Evolutionary conservation across 2,329 filamentous ascomycete genomes (phyloP).

Genomic region (Ceratocystis alfenasii): DNA sequence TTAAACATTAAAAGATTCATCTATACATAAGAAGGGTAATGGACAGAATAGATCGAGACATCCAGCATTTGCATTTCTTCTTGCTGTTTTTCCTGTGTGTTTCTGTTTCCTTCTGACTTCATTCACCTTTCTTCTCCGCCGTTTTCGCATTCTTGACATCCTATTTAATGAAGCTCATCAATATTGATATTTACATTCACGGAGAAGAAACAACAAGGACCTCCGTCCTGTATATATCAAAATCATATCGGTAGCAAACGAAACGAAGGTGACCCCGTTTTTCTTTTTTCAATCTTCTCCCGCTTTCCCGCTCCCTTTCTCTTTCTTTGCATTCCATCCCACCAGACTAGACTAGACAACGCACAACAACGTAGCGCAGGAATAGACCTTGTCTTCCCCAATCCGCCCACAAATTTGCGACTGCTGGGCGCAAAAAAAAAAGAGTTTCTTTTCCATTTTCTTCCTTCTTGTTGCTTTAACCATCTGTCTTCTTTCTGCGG

Average conservation of each 20-base stretch:
- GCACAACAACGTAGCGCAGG: neutral
- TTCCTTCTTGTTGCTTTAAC: constrained; percentile 39
- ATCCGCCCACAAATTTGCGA: neutral
- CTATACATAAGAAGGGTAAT: no score
- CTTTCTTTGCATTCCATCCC: constrained; percentile 16
- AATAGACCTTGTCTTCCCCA: neutral
- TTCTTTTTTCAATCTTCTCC: constrained; percentile 19
- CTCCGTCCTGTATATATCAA: no score
- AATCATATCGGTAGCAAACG: neutral
- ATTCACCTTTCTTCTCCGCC: no score
- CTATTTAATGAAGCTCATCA: no score
- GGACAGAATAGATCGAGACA: no score
- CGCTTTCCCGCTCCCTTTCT: constrained; percentile 6
- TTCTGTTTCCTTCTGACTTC: no score
- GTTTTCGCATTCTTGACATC: no score
- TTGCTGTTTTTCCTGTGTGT: no score
- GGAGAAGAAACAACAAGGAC: no score
- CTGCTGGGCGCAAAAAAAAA: neutral
- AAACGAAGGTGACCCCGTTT: constrained; percentile 1
- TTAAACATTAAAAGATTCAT: no score
- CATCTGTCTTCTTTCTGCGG: constrained; percentile 91
- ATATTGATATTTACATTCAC: no score
- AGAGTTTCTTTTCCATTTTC: constrained; percentile 13
- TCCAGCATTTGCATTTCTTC: no score
- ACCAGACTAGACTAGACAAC: constrained; percentile 1